Evolutionary conservation across 371 early-diverging fungal species (phyloP).

Genomic region (Mucor irregularis): DNA sequence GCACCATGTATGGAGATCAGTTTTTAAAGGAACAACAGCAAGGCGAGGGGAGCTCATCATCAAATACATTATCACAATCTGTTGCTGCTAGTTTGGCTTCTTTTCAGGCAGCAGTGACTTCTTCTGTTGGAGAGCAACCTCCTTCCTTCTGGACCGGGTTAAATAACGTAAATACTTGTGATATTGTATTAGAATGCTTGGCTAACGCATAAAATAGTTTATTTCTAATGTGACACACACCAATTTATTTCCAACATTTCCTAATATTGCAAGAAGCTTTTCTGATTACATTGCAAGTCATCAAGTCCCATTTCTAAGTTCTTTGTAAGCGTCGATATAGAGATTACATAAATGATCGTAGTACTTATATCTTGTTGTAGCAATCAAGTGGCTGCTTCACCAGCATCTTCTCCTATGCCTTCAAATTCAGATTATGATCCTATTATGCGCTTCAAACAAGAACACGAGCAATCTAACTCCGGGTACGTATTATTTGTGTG

Average conservation of each 20-base stretch:
- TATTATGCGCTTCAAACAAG: slow-evolving; percentile 16
- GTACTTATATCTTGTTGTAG: no score
- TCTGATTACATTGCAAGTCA: slow-evolving; percentile 47
- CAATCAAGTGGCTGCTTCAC: slow-evolving; percentile 5
- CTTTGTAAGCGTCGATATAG: slow-evolving; percentile 23
- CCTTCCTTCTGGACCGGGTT: slow-evolving; percentile 44
- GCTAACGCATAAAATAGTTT: slow-evolving; percentile 27
- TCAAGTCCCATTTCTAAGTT: slow-evolving; percentile 35
- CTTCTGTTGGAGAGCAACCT: slow-evolving; percentile 21
- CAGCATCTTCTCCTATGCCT: slow-evolving; percentile 4
- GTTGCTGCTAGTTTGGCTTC: slow-evolving; percentile 14
- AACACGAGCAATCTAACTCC: neutral
- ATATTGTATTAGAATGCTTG: neutral
- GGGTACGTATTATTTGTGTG: slow-evolving; percentile 9
- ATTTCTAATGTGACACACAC: slow-evolving; percentile 52
- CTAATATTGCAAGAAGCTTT: slow-evolving; percentile 50
- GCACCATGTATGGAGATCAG: slow-evolving; percentile 4
- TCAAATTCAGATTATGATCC: slow-evolving; percentile 13
- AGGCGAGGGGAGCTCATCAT: neutral
- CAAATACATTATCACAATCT: slow-evolving; percentile 1
- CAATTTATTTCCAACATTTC: slow-evolving; percentile 50
- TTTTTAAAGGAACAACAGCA: slow-evolving; percentile 10
- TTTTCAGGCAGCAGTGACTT: slow-evolving; percentile 6
- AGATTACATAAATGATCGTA: neutral
- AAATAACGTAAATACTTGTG: slow-evolving; percentile 32